A percentile compares a stretch with the other conserved stretches of the same genome.
Evolutionary conservation across 2,329 filamentous ascomycete species (phyloP).

Genomic region (Aspergillus sp.): DNA sequence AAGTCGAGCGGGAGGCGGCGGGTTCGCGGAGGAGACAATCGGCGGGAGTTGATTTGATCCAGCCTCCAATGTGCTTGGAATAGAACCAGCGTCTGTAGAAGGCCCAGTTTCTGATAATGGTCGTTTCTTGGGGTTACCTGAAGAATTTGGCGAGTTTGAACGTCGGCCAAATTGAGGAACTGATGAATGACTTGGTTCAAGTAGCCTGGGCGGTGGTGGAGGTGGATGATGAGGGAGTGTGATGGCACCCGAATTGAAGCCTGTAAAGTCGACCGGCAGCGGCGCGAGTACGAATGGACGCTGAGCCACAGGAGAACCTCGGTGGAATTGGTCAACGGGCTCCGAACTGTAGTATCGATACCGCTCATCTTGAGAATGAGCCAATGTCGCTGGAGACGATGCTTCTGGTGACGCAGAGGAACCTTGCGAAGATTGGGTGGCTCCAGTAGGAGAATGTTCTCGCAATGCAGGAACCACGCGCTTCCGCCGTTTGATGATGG

Average conservation of each 20-base stretch:
- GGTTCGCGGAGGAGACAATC: slow-evolving; percentile 38
- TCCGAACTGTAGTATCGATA: slow-evolving; percentile 36
- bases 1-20: slow-evolving; percentile 57
- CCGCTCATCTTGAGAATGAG: slow-evolving; percentile 31
- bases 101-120: slow-evolving; percentile 34
- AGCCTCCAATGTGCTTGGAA: slow-evolving; percentile 32
- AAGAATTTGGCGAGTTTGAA: slow-evolving; percentile 32
- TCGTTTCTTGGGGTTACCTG: slow-evolving; percentile 36
- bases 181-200: slow-evolving; percentile 31
- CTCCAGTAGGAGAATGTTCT: slow-evolving; percentile 45
- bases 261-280: slow-evolving; percentile 52
- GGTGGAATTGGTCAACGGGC: slow-evolving; percentile 29
- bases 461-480: slow-evolving; percentile 79
- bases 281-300: slow-evolving; percentile 36
- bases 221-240: slow-evolving; percentile 34
- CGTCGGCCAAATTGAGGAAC: slow-evolving; percentile 31
- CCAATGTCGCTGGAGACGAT: slow-evolving; percentile 34
- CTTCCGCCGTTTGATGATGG: slow-evolving; percentile 93
- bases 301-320: slow-evolving; percentile 44
- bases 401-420: slow-evolving; percentile 46
- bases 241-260: slow-evolving; percentile 38
- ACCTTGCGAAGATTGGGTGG: slow-evolving; percentile 41
- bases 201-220: slow-evolving; percentile 28
- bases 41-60: slow-evolving; percentile 40
- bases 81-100: slow-evolving; percentile 25